A percentile compares a stretch with the other conserved stretches of the same genome.
Conservation (phyloP, 129 eudicot species). For the Chrysanthemum makinoi region DNA sequence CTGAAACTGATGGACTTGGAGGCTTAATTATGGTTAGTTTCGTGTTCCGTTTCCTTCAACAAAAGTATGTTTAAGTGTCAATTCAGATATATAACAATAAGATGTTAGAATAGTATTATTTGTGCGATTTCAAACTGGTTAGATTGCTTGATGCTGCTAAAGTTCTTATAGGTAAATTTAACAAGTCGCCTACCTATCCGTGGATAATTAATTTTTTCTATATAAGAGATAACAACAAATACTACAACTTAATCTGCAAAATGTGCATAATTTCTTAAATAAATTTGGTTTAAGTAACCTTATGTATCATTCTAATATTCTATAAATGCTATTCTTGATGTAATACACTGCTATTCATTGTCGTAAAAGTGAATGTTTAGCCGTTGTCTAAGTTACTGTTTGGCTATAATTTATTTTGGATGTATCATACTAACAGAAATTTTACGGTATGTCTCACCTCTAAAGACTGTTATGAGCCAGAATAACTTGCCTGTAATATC, state of each 20-base stretch:
- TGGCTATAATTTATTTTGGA: background rate
- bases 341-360: too few species aligned
- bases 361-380: too few species aligned
- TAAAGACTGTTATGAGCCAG: conserved; percentile 5
- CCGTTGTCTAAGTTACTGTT: too few species aligned
- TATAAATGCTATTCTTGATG: too few species aligned
- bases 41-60: background rate
- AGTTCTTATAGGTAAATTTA: too few species aligned
- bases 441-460: conserved; percentile 1
- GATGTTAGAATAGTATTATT: conserved; percentile 18
- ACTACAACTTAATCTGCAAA: too few species aligned
- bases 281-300: too few species aligned
- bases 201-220: too few species aligned
- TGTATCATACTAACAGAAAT: conserved; percentile 5
- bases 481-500: background rate
- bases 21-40: conserved; percentile 45
- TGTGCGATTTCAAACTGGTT: background rate
- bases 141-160: too few species aligned
- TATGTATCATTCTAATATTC: too few species aligned
- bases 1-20: conserved; percentile 29
- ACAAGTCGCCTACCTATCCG: background rate
- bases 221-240: too few species aligned
- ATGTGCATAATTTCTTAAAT: too few species aligned
- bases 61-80: conserved; percentile 14
- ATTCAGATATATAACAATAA: conserved; percentile 4